Conservation (phyloP, 1,284 basidiomycete species). For the Lentinula novae-zelandiae region DNA sequence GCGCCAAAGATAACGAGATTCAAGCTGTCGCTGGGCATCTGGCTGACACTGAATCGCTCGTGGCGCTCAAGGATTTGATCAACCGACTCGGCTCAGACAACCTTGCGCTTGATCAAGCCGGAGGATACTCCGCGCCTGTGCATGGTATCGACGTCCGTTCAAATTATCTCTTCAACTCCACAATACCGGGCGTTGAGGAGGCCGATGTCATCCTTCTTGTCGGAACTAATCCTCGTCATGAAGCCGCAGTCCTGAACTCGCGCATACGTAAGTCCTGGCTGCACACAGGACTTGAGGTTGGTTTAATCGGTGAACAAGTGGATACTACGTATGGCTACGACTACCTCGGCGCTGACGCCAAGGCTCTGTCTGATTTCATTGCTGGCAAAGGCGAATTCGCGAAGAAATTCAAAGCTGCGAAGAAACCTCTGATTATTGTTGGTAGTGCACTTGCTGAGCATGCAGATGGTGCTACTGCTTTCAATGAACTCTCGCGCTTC, state of each 20-base stretch:
- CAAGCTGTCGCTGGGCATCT: conserved; percentile 92
- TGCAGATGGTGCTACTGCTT: conserved; percentile 79
- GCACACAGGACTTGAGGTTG: conserved; percentile 81
- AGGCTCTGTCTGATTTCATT: conserved; percentile 79
- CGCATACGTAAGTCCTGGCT: conserved; percentile 95
- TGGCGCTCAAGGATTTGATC: conserved; percentile 91
- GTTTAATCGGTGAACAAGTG: conserved; percentile 87
- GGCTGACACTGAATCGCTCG: conserved; percentile 92
- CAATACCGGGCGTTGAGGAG: conserved; percentile 87
- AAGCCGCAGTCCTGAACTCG: conserved; percentile 96
- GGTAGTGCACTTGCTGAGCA: conserved; percentile 89
- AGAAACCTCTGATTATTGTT: conserved; percentile 92
- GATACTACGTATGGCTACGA: conserved; percentile 95
- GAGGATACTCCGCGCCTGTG: conserved; percentile 64
- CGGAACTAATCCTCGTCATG: conserved; percentile 96
- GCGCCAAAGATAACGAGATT: conserved; percentile 93
- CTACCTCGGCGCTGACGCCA: conserved; percentile 79
- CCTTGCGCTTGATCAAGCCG: conserved; percentile 75
- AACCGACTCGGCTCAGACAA: conserved; percentile 97
- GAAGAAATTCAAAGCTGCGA: conserved; percentile 85
- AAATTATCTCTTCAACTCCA: conserved; percentile 98
- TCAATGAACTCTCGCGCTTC: conserved; percentile 77
- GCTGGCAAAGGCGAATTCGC: conserved; percentile 79
- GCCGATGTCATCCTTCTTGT: conserved; percentile 94
- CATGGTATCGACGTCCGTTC: conserved; percentile 91